Percentiles rank a stretch among this genome's conserved stretches.
Conservation (phyloP, 2,329 filamentous ascomycete species). For the Conoideocrella luteorostrata region DNA sequence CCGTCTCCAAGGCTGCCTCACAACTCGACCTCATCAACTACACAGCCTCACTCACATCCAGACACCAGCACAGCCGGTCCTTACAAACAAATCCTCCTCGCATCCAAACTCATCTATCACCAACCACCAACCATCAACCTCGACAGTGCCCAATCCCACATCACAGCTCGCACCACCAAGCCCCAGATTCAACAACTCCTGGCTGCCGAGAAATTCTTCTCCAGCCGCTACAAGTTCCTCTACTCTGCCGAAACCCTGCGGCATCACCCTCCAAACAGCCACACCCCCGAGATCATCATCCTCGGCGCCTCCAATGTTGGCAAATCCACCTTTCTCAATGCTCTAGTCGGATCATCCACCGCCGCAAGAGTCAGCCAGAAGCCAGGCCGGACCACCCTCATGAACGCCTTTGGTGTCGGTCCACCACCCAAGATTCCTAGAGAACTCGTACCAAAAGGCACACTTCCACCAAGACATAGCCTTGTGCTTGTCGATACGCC, state of each 20-base stretch:
- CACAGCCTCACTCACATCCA: not conserved
- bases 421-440: conserved; percentile 25
- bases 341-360: conserved; percentile 50
- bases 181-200: conserved; percentile 19
- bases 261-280: conserved; percentile 43
- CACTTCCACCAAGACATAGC: conserved; percentile 37
- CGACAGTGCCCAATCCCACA: not conserved
- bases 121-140: conserved; percentile 3
- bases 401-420: conserved; percentile 52
- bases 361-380: conserved; percentile 43
- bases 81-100: conserved; percentile 12
- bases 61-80: conserved; percentile 2
- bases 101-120: conserved; percentile 13
- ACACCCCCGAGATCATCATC: conserved; percentile 61
- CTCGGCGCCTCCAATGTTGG: conserved; percentile 85
- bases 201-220: conserved; percentile 26
- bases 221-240: conserved; percentile 31
- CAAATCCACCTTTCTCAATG: conserved; percentile 84
- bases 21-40: not conserved
- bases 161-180: conserved; percentile 10
- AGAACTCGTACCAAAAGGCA: conserved; percentile 24
- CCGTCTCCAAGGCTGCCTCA: not conserved
- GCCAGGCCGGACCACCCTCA: conserved; percentile 46
- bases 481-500: conserved; percentile 47
- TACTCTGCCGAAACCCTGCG: conserved; percentile 44